Base-by-base conservation (phyloP, 306 rosid genomes). In the Prunus davidiana region DNA sequence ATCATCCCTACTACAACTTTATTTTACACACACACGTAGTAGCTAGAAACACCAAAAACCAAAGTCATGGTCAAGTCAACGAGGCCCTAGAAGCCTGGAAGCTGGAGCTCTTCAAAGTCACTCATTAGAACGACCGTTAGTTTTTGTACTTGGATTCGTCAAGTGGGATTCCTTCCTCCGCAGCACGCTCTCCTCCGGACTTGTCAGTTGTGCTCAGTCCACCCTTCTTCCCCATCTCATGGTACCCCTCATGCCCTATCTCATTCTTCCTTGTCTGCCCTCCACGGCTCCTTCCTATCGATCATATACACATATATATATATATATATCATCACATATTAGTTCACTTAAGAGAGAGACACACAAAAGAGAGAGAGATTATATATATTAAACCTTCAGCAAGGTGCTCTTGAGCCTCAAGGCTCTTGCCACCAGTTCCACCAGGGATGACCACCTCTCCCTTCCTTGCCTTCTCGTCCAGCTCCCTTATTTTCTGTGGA, bases 351-450 rank as follows among this genome's bases (percentile, higher is more conserved):
- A 32, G 38, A 32, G 38, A 32, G 38, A 32, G 38, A 32, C 1
- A 28, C 4, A 28, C 4, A 2, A 30, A 0, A 30, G 34, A 30
- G 34, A 32, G 34, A 32, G 34, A 32, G 8, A 34, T 6, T 34
- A 34, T 34, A 34, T 6, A 6, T 34, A 34, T 34, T 34, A 34
- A 34, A 85, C 96, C 98, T 93, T 89, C 88, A 64, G 96, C 97
- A 15, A 93, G 97, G 72, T 85, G 90, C 51, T 91, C 79, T 78
- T 91, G 93, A 79, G 93, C 97, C 58, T 89, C 89, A 43, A 93
- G 88, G 79, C 82, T 91, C 76, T 93, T 86, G 34, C 96, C 97
- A 54, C 92, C 97, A 18, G 93, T 93, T 41, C 98, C 98, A 34
- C 91, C 90, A 15, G 96, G 93, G 20, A 91, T 82, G 6, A 93